Conservation (phyloP, 768 basidiomycete genomes). For the Mycena vitilis region DNA sequence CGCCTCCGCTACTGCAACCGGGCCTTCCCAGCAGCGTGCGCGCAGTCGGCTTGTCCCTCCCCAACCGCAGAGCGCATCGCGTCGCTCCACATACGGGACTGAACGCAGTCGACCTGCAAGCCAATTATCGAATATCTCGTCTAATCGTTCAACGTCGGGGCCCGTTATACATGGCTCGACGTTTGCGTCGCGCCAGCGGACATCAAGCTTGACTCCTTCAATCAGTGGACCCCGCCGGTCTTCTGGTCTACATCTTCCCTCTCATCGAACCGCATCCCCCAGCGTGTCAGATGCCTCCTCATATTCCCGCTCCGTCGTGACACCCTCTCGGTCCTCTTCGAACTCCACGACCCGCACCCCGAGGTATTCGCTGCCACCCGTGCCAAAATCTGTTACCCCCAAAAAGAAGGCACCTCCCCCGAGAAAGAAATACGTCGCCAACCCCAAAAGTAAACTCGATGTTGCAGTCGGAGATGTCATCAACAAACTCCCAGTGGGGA, state of each 20-base stretch:
- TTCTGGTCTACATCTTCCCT: slow-evolving; percentile 47
- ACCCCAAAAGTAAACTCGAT: slow-evolving; percentile 93
- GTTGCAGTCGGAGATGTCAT: slow-evolving; percentile 93
- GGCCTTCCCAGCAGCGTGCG: slow-evolving; percentile 40
- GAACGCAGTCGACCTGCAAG: slow-evolving; percentile 66
- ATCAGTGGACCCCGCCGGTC: slow-evolving; percentile 46
- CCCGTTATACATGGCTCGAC: slow-evolving; percentile 74
- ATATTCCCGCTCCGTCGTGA: slow-evolving; percentile 57
- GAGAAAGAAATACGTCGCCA: slow-evolving; percentile 82
- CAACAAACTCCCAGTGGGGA: slow-evolving; percentile 87
- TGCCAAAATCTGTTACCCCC: slow-evolving; percentile 60
- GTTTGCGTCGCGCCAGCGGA: slow-evolving; percentile 87
- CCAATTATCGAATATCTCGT: slow-evolving; percentile 64
- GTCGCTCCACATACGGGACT: slow-evolving; percentile 53
- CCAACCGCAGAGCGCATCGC: slow-evolving; percentile 36
- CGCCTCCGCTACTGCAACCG: slow-evolving; percentile 44
- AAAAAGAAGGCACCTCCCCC: slow-evolving; percentile 52
- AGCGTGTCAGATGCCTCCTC: slow-evolving; percentile 70
- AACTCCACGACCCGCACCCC: slow-evolving; percentile 72
- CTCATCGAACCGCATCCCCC: slow-evolving; percentile 65
- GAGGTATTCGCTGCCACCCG: slow-evolving; percentile 65
- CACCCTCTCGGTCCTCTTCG: slow-evolving; percentile 54
- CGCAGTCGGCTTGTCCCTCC: slow-evolving; percentile 61
- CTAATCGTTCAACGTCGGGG: slow-evolving; percentile 77
- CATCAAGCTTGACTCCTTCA: slow-evolving; percentile 67